Conservation (phyloP, 164 flowering plant species). For the Sedum album region DNA sequence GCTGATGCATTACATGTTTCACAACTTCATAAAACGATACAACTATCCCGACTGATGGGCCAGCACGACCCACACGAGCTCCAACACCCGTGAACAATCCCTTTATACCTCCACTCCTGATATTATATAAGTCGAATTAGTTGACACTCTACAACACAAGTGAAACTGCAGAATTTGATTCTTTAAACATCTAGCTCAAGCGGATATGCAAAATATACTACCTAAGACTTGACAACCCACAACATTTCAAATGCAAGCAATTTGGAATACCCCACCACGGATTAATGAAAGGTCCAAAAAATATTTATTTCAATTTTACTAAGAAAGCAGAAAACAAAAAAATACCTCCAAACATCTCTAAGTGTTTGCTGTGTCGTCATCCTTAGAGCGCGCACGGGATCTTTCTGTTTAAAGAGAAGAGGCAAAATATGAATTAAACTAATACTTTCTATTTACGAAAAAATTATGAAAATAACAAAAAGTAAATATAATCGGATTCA, state of each 20-base stretch:
- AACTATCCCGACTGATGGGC: conserved; percentile 96
- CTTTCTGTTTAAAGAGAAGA: conserved; percentile 45
- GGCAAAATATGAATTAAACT: background rate
- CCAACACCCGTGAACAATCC: conserved; percentile 83
- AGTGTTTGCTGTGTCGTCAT: conserved; percentile 84
- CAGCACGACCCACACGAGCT: conserved; percentile 87
- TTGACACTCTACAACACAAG: background rate
- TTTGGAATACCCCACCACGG: too few relatives aligned
- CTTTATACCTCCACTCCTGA: conserved; percentile 70
- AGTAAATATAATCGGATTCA: background rate
- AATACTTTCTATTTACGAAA: background rate
- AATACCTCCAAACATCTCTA: conserved; percentile 88
- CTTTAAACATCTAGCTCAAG: background rate
- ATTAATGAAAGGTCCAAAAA: too few relatives aligned
- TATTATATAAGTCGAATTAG: background rate
- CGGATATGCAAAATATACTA: too few relatives aligned
- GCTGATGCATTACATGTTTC: conserved; percentile 49
- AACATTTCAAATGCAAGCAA: too few relatives aligned
- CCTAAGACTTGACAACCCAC: too few relatives aligned
- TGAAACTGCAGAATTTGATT: background rate
- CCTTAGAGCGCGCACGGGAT: conserved; percentile 56
- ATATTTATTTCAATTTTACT: background rate
- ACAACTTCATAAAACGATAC: conserved; percentile 95
- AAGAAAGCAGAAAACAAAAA: conserved; percentile 1
- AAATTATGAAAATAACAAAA: background rate